Conservation (phyloP, 495 filamentous ascomycete species). For the Saxophila tyrrhenica region DNA sequence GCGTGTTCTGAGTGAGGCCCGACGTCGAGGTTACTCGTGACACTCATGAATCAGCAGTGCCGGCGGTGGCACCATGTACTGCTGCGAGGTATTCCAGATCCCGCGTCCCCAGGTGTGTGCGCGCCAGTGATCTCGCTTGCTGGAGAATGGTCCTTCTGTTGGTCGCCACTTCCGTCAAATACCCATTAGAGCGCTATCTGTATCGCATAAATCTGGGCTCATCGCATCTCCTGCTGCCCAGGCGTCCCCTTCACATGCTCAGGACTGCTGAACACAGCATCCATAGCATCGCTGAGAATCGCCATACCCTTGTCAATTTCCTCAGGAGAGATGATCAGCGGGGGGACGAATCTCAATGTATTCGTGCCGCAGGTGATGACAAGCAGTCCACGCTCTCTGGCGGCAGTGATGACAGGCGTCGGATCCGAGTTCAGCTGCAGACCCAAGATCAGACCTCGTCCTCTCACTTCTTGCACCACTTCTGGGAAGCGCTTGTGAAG, state of each 20-base stretch:
- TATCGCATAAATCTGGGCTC: not conserved
- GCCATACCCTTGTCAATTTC: conserved; percentile 65
- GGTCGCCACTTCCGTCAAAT: too few relatives aligned
- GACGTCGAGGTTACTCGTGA: too few relatives aligned
- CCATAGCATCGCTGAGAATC: conserved; percentile 69
- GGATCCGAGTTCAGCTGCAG: conserved; percentile 67
- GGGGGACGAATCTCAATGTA: conserved; percentile 34
- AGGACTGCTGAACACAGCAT: conserved; percentile 32
- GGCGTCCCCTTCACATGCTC: conserved; percentile 21
- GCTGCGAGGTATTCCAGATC: too few relatives aligned
- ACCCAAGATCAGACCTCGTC: conserved; percentile 73
- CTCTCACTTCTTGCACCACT: conserved; percentile 65
- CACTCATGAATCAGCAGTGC: too few relatives aligned
- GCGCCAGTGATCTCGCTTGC: too few relatives aligned
- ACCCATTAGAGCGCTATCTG: too few relatives aligned
- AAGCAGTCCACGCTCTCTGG: conserved; percentile 76
- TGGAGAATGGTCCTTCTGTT: too few relatives aligned
- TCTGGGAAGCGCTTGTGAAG: conserved; percentile 58
- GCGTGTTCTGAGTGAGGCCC: too few relatives aligned
- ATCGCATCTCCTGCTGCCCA: conserved; percentile 26
- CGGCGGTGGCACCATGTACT: too few relatives aligned
- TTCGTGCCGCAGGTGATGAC: conserved; percentile 88
- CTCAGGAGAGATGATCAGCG: conserved; percentile 52
- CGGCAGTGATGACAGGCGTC: conserved; percentile 61
- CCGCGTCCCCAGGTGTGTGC: too few relatives aligned